A percentile compares a stretch with the other conserved stretches of the same genome.
phyloP scores from a whole-genome alignment of 441 rosid species.

The Gossypium lobatum region DNA sequence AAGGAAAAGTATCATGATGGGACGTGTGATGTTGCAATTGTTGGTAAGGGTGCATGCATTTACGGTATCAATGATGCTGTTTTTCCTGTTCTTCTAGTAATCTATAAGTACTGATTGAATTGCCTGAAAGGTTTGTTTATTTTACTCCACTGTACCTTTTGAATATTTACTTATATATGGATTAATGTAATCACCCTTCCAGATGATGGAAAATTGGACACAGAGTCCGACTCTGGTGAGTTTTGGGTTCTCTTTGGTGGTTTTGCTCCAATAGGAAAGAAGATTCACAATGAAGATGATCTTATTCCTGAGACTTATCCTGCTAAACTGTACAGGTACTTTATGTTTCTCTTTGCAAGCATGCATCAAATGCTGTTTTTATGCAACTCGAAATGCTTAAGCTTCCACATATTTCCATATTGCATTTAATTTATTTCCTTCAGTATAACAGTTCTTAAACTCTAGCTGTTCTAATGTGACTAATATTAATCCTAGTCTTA shows the following conservation, averaged over 20 bases:
- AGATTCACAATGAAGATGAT: slow-evolving; percentile 77
- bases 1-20: slow-evolving; percentile 97
- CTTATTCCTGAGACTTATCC: slow-evolving; percentile 60
- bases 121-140: background rate
- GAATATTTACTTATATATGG: slow-evolving; percentile 16
- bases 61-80: slow-evolving; percentile 9
- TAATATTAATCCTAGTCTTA: background rate
- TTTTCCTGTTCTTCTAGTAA: slow-evolving; percentile 2
- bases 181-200: slow-evolving; percentile 18
- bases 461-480: background rate
- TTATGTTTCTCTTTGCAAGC: slow-evolving; percentile 11
- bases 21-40: slow-evolving; percentile 81
- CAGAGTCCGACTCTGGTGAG: slow-evolving; percentile 97
- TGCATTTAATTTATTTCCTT: background rate
- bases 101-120: background rate
- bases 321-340: slow-evolving; percentile 71
- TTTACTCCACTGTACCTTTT: background rate
- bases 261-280: slow-evolving; percentile 95
- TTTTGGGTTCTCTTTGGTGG: slow-evolving; percentile 99
- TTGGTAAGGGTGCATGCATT: slow-evolving; percentile 57
- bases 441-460: background rate
- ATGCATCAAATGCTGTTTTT: background rate
- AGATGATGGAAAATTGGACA: slow-evolving; percentile 98
- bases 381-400: background rate
- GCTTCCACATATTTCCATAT: background rate